Percentiles rank a stretch among this genome's conserved stretches.
Conservation (phyloP, 306 rosid species). For the Luffa acutangula region DNA sequence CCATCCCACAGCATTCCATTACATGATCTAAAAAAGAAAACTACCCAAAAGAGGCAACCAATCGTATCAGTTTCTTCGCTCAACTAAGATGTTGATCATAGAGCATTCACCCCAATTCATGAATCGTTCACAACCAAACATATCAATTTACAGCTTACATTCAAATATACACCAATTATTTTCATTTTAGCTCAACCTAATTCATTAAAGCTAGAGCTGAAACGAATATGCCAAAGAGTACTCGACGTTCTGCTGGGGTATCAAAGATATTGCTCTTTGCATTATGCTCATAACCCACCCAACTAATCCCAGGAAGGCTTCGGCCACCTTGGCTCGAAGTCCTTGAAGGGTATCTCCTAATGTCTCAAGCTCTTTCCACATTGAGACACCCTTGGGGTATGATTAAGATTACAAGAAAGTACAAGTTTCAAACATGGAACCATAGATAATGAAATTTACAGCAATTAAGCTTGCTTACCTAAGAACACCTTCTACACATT, state of each 20-base stretch:
- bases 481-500: constrained; percentile 98
- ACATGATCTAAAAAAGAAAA: neutral
- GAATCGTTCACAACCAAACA: neutral
- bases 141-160: neutral
- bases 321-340: neutral
- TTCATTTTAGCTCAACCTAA: neutral
- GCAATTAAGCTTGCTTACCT: constrained; percentile 35
- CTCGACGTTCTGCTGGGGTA: neutral
- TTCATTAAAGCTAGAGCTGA: neutral
- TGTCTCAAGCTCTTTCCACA: neutral
- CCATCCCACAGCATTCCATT: neutral
- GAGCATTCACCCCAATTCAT: neutral
- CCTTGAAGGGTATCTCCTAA: neutral
- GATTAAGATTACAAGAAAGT: neutral
- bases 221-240: neutral
- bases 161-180: neutral
- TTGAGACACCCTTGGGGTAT: neutral
- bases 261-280: neutral
- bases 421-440: neutral
- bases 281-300: neutral
- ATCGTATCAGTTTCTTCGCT: neutral
- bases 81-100: neutral
- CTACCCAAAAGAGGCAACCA: neutral
- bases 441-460: neutral
- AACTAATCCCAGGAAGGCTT: neutral